These are phyloP conservation scores for Kwoniella dejecticola DNA, from an alignment of 768 basidiomycete species.

Conservation along the genomic window DNA sequence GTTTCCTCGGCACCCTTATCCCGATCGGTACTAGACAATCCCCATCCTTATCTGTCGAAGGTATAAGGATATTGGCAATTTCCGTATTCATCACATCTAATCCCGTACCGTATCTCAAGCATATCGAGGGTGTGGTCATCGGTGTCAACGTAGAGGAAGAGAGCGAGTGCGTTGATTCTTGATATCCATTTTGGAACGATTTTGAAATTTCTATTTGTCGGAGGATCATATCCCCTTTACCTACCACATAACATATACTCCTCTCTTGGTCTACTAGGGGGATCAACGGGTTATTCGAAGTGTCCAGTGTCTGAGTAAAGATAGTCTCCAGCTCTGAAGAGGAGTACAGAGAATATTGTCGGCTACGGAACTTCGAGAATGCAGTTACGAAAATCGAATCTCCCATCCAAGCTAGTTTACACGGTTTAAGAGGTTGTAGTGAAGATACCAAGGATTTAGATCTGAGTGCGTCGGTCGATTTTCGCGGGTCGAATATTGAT, in stretches of 20 bases:
- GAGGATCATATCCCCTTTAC: conserved; percentile 55
- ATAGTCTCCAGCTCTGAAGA: conserved; percentile 21
- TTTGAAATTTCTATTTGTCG: conserved; percentile 52
- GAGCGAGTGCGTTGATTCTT: conserved; percentile 46
- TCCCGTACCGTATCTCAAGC: conserved; percentile 30
- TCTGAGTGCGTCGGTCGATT: conserved; percentile 12
- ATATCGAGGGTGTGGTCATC: too few species aligned
- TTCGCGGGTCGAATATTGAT: conserved; percentile 37
- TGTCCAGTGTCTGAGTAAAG: conserved; percentile 49
- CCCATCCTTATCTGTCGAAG: conserved; percentile 47
- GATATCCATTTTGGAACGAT: conserved; percentile 33
- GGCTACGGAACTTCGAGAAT: conserved; percentile 46
- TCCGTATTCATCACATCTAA: conserved; percentile 56
- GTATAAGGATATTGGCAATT: conserved; percentile 49
- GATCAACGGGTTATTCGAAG: conserved; percentile 47
- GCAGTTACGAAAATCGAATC: conserved; percentile 37
- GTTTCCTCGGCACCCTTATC: conserved; percentile 53
- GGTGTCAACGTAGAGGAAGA: conserved; percentile 38
- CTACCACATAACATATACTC: conserved; percentile 53
- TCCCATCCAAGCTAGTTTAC: conserved; percentile 33
- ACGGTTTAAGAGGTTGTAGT: conserved; percentile 42
- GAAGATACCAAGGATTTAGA: conserved; percentile 24
- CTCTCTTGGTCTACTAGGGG: conserved; percentile 52
- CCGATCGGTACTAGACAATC: conserved; percentile 52
- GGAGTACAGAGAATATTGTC: conserved; percentile 50